Base-by-base conservation (phyloP, 2,329 filamentous ascomycete genomes). In the Diaporthe eres region DNA sequence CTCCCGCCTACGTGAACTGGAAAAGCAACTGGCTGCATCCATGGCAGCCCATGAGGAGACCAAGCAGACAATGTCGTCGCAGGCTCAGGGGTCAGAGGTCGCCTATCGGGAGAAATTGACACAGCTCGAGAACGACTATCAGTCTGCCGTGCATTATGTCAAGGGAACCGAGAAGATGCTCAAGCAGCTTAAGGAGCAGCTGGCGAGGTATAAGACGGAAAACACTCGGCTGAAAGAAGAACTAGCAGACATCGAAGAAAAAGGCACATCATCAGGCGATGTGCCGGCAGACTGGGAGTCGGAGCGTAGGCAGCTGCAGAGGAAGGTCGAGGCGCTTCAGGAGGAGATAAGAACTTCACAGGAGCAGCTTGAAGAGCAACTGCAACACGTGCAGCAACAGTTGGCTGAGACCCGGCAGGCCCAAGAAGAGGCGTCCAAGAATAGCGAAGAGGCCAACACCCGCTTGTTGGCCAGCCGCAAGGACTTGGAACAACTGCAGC, bases 101-200 rank as follows among this genome's bases (percentile, higher is more conserved):
- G 91, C 94, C 63, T 98, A 98, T 86, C 94, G 96, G 77, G 96
- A 98, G 83, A 98, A 98, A 84, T 89, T 99, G 71, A 91, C 95
- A 76, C 96, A 98, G 82, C 91, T 99, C 44, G 96, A 98, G 85
- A 98, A 96, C 82, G 97, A 99, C 83, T 98, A 99, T 83, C 95
- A 98, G 84, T 98, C 97, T 57, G 96, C 97, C 22, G 96, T 98
- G 68, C 97, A 98, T 84, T 99, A 99, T 82, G 95, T 99, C 79
- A 97, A 98, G 85, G 97, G 97, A 75, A 98, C 97, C 1, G 97
- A 99, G 85, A 98, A 98, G 90, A 98, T 99, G 95, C 91, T 99
- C 67, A 96, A 97, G 85, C 96, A 97, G 84, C 96, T 99, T 89
- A 98, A 98, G 87, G 95, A 98, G 81, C 97, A 99, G 85, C 89